phyloP scores from a whole-genome alignment of 2,329 filamentous ascomycete species.

The Alternaria postmessia region DNA sequence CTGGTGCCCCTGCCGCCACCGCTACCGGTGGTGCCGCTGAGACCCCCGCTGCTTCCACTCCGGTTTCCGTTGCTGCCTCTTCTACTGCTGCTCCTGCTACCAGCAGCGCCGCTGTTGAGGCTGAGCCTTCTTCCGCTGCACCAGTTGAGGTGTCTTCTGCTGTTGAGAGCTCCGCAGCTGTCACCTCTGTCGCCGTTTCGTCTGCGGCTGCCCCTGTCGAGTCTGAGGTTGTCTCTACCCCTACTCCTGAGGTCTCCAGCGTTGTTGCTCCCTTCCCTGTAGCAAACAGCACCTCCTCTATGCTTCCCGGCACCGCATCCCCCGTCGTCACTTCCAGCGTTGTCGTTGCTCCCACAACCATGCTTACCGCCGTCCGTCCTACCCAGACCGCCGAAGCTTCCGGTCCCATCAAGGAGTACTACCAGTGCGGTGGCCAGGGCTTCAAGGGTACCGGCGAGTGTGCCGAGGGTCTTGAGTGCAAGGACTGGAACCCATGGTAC shows the following conservation, averaged over 20 bases:
- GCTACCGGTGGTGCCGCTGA: slow-evolving; percentile 25
- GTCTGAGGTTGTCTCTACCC: slow-evolving; percentile 10
- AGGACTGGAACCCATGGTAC: slow-evolving; percentile 56
- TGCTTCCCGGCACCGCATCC: slow-evolving; percentile 4
- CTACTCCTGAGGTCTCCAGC: slow-evolving; percentile 7
- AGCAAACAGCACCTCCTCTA: slow-evolving; percentile 19
- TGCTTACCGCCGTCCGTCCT: slow-evolving; percentile 34
- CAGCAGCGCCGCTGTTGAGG: slow-evolving; percentile 13
- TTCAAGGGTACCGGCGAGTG: slow-evolving; percentile 53
- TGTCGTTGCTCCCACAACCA: slow-evolving; percentile 26
- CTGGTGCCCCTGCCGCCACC: slow-evolving; percentile 28
- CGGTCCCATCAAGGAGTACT: slow-evolving; percentile 28
- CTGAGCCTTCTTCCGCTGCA: slow-evolving; percentile 14
- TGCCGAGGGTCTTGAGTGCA: slow-evolving; percentile 51
- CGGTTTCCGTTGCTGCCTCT: slow-evolving; percentile 16
- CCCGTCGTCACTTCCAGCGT: not conserved
- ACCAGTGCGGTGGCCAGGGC: slow-evolving; percentile 56
- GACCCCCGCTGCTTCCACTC: slow-evolving; percentile 26
- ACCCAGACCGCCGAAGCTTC: slow-evolving; percentile 26
- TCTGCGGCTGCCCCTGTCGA: slow-evolving; percentile 15
- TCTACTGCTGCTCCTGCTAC: slow-evolving; percentile 11
- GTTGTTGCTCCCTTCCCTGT: slow-evolving; percentile 13
- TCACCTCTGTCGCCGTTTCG: slow-evolving; percentile 7
- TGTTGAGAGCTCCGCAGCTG: slow-evolving; percentile 7
- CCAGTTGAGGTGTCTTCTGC: slow-evolving; percentile 16